These are phyloP conservation scores for Beauveria varroae DNA, from an alignment of 2,329 filamentous ascomycete species.

Conservation along the genomic window DNA sequence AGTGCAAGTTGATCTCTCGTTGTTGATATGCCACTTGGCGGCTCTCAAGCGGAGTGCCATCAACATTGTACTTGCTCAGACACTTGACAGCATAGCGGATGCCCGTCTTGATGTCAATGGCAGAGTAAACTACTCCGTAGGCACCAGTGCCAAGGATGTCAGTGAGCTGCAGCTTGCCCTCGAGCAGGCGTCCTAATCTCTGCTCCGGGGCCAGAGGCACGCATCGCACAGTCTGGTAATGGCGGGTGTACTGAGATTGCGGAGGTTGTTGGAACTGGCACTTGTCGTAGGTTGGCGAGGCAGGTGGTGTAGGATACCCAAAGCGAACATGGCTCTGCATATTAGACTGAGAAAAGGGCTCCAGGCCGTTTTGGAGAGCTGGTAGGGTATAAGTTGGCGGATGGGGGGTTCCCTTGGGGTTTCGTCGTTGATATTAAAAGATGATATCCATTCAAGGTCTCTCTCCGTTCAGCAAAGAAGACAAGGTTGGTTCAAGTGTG, in stretches of 20 bases:
- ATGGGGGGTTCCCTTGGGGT: background rate
- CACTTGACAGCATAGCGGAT: conserved; percentile 92
- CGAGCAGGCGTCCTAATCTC: conserved; percentile 75
- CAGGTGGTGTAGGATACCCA: conserved; percentile 51
- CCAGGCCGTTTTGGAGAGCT: conserved; percentile 12
- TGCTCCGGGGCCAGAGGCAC: conserved; percentile 67
- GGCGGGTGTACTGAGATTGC: conserved; percentile 26
- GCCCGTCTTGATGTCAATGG: conserved; percentile 73
- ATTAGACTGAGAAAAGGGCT: conserved; percentile 31
- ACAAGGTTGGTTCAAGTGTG: background rate
- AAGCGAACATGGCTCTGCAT: conserved; percentile 53
- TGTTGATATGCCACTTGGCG: conserved; percentile 87
- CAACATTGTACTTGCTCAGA: conserved; percentile 78
- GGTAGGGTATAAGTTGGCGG: background rate
- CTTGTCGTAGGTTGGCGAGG: conserved; percentile 49
- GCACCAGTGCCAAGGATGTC: conserved; percentile 86
- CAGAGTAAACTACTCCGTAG: conserved; percentile 92
- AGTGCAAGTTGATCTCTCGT: conserved; percentile 86
- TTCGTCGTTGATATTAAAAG: conserved; percentile 6
- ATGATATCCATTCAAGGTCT: conserved; percentile 6
- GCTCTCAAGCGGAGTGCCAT: conserved; percentile 65
- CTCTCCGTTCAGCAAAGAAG: background rate
- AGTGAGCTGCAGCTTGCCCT: conserved; percentile 74
- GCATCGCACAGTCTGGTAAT: conserved; percentile 36
- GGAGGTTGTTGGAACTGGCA: conserved; percentile 34